Evolutionary conservation across 305 asterid genomes (phyloP), one percentile per base, ranked within the genome.

Genomic region (Ajuga reptans): DNA sequence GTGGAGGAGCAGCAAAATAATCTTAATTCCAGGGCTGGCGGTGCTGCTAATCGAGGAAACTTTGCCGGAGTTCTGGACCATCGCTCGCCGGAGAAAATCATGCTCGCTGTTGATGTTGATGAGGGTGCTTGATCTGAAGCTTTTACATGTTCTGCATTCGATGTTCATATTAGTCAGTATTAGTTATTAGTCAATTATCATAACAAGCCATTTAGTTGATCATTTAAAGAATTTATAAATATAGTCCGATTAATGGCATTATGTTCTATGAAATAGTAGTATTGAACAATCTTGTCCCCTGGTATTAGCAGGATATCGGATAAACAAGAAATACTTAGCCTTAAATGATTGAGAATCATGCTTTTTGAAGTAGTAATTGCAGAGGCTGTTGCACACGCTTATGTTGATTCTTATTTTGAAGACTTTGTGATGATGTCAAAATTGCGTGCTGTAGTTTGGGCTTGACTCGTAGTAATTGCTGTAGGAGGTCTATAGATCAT

Each of bases 31-130:
- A 61, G 79, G 62, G 68, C 15, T 43, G 79, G 73, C 49, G 61
- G 56, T 52, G 81, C 52, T 64, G 64, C 50, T 11, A 70, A 72
- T 53, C 60, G 79, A 43, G 83, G 87, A 36, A 80, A 36, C 37
- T 66, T 64, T 10, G 33, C 66, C 9, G 74, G 80, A 63, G 55
- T 64, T 54, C 39, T 42, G 17, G 65, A 60, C 49, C 80, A 75
- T 56, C 66, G 66, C 52, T 78, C 72, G 42, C 76, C 72, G 11
- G 84, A 86, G 66, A 86, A 80, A 78, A 50, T 85, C 70, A 80
- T 79, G 80, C 82, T 92, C 16, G 98, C 97, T 8, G 98, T 92
- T 76, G 98, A 92, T 81, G 95, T 92, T 41, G 98, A 89, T 76
- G 98, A 92, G 78, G 98, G 98, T 91, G 85, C 67, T 49, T 29